A percentile compares a stretch with the other conserved stretches of the same genome.
phyloP scores from a whole-genome alignment of 2,329 filamentous ascomycete species.

The Cytospora chrysosperma region DNA sequence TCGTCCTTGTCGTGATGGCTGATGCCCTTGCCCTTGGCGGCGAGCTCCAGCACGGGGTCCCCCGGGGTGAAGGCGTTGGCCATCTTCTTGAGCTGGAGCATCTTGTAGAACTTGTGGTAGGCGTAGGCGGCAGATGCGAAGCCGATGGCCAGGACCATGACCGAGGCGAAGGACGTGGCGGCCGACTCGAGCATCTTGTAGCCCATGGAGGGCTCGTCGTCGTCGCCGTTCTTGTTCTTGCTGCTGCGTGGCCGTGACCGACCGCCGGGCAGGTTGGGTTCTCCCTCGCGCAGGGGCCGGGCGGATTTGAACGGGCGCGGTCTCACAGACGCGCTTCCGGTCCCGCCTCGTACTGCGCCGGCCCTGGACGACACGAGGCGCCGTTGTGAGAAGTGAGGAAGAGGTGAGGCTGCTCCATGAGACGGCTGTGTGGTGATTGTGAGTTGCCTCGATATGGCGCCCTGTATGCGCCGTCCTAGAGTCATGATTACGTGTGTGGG shows the following conservation, averaged over 20 bases:
- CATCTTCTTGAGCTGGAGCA: conserved; percentile 88
- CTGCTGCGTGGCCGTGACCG: neutral
- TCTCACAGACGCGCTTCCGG: too few species aligned
- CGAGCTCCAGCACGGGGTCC: conserved; percentile 83
- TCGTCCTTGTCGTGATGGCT: conserved; percentile 2
- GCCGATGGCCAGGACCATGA: conserved; percentile 66
- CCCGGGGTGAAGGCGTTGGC: conserved; percentile 87
- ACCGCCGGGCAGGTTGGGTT: conserved; percentile 2
- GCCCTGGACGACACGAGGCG: neutral
- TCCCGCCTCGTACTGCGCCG: neutral
- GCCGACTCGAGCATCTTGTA: conserved; percentile 72
- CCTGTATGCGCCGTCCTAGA: neutral
- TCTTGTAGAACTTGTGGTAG: conserved; percentile 86
- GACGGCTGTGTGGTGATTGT: neutral
- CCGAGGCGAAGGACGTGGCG: conserved; percentile 72
- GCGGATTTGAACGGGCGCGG: neutral
- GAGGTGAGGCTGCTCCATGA: neutral
- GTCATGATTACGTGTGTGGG: neutral
- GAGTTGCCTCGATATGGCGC: neutral
- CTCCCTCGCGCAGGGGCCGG: neutral
- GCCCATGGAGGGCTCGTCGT: conserved; percentile 39
- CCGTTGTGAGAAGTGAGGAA: neutral
- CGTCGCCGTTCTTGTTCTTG: too few species aligned
- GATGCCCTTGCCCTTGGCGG: conserved; percentile 61
- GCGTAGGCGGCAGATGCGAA: conserved; percentile 68